Conservation (phyloP, 495 filamentous ascomycete species). For the Xylaria venustula region DNA sequence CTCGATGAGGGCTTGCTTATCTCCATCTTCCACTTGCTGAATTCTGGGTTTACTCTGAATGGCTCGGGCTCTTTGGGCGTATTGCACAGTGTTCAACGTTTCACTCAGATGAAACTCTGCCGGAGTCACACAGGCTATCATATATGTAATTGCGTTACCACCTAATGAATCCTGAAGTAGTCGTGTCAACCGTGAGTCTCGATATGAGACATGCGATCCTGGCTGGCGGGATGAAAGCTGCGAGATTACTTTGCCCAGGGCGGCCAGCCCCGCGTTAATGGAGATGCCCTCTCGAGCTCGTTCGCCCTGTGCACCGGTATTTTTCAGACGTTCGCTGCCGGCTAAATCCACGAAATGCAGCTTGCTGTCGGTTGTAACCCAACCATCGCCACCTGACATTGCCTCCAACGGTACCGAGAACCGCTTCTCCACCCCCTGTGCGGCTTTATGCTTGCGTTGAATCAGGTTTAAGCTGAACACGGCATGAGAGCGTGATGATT, state of each 20-base stretch:
- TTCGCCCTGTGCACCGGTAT: conserved; percentile 93
- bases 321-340: conserved; percentile 95
- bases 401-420: conserved; percentile 86
- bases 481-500: conserved; percentile 97
- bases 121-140: conserved; percentile 98
- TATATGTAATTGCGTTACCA: conserved; percentile 97
- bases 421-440: conserved; percentile 69
- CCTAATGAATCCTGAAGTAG: conserved; percentile 97
- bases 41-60: conserved; percentile 98
- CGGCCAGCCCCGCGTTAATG: conserved; percentile 95
- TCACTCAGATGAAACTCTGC: conserved; percentile 97
- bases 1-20: conserved; percentile 93
- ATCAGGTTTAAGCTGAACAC: conserved; percentile 95
- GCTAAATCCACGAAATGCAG: conserved; percentile 98
- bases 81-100: conserved; percentile 95
- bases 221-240: conserved; percentile 88
- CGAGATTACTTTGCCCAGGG: conserved; percentile 96
- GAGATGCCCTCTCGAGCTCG: conserved; percentile 96
- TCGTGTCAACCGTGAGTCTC: conserved; percentile 93
- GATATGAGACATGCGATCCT: conserved; percentile 94
- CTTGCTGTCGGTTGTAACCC: conserved; percentile 93
- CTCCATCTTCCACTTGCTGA: conserved; percentile 89
- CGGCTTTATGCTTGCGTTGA: conserved; percentile 69
- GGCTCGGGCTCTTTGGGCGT: conserved; percentile 91
- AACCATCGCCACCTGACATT: conserved; percentile 62